A percentile compares a stretch with the other conserved stretches of the same genome.
Evolutionary conservation across 2,329 filamentous ascomycete genomes (phyloP).

Genomic region (Sarocladium kiliense): DNA sequence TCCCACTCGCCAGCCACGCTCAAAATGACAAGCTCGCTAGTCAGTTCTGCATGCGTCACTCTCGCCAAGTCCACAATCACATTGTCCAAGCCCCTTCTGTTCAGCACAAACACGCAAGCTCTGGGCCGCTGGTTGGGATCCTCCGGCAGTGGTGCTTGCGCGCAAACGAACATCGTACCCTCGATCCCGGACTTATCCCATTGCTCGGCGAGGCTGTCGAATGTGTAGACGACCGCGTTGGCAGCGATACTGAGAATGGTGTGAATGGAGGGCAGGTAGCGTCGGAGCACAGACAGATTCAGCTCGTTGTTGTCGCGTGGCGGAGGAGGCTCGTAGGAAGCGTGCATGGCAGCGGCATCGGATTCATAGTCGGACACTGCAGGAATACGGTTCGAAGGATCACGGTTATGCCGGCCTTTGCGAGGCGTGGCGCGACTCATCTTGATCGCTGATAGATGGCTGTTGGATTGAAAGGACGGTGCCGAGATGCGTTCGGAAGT

Average conservation of each 20-base stretch:
- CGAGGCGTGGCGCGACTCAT: constrained; percentile 42
- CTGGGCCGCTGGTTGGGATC: constrained; percentile 28
- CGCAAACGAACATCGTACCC: constrained; percentile 84
- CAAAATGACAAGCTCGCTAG: constrained; percentile 48
- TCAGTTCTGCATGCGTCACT: constrained; percentile 59
- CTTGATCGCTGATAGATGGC: too few species aligned
- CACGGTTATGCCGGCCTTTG: constrained; percentile 33
- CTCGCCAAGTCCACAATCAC: constrained; percentile 60
- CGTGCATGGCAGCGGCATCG: constrained; percentile 45
- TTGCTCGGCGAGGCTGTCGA: constrained; percentile 54
- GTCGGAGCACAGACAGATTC: constrained; percentile 77
- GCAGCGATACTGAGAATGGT: constrained; percentile 75
- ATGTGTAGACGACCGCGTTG: constrained; percentile 82
- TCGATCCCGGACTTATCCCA: constrained; percentile 89
- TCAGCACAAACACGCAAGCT: constrained; percentile 66
- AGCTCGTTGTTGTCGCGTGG: constrained; percentile 77
- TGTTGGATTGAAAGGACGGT: too few species aligned
- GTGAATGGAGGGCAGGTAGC: constrained; percentile 70
- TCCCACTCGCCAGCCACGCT: constrained; percentile 31
- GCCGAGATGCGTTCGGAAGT: too few species aligned
- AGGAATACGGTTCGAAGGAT: constrained; percentile 34
- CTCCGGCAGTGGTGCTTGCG: constrained; percentile 42
- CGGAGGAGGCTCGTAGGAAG: constrained; percentile 32
- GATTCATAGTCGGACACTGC: constrained; percentile 60
- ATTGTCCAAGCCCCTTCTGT: constrained; percentile 66